A percentile compares a stretch with the other conserved stretches of the same genome.
These are phyloP conservation scores for Colletotrichum sp. DNA, from an alignment of 2,329 filamentous ascomycete species.

Conservation along the genomic window DNA sequence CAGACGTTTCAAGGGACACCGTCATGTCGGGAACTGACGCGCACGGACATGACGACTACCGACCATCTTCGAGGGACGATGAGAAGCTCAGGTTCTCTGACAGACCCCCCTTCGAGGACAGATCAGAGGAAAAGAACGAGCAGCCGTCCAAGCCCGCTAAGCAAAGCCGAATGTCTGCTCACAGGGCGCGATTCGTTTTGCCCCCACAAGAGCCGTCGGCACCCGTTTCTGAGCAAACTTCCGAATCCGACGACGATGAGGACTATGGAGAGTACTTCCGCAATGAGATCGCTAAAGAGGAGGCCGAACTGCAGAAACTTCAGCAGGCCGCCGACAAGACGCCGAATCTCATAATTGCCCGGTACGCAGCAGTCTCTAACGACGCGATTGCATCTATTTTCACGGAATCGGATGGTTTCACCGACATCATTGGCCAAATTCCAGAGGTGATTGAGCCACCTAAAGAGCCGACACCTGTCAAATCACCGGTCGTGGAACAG, in stretches of 20 bases:
- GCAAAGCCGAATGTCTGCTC: slow-evolving; percentile 30
- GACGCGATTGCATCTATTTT: slow-evolving; percentile 54
- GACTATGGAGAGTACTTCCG: slow-evolving; percentile 63
- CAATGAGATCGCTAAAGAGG: slow-evolving; percentile 55
- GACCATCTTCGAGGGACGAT: not conserved
- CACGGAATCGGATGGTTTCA: slow-evolving; percentile 47
- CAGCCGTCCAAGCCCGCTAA: slow-evolving; percentile 16
- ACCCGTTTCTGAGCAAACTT: slow-evolving; percentile 45
- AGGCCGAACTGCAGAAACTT: slow-evolving; percentile 53
- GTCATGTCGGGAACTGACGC: slow-evolving; percentile 8
- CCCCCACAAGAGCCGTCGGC: slow-evolving; percentile 38
- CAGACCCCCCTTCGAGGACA: slow-evolving; percentile 13
- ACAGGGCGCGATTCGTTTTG: slow-evolving; percentile 41
- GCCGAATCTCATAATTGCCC: slow-evolving; percentile 46
- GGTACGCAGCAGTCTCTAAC: slow-evolving; percentile 53
- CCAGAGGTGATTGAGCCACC: slow-evolving; percentile 30
- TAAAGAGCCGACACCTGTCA: slow-evolving; percentile 12
- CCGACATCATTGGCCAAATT: slow-evolving; percentile 46
- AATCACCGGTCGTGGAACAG: slow-evolving; percentile 6
- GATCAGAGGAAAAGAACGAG: slow-evolving; percentile 14
- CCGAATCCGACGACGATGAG: slow-evolving; percentile 61
- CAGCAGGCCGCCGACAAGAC: slow-evolving; percentile 41
- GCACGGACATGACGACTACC: not conserved
- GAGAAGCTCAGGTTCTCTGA: not conserved
- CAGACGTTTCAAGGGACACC: slow-evolving; percentile 6